Conservation (phyloP, 108 stramenopile genomes). For the Cyclostephanos tholiformis region DNA sequence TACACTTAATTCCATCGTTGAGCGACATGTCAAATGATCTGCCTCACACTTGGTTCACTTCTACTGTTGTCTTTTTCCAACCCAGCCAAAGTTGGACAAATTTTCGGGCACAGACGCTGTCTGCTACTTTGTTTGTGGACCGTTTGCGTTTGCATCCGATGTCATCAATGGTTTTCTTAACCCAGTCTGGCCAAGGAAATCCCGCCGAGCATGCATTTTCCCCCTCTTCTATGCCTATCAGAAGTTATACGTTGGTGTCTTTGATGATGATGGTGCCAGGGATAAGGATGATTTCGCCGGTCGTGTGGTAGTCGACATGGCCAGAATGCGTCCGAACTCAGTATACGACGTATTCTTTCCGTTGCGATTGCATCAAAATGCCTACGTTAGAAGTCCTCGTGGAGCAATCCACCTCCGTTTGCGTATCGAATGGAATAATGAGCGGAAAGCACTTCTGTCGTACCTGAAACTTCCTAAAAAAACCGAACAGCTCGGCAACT, state of each 20-base stretch:
- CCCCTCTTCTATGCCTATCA: slow-evolving; percentile 71
- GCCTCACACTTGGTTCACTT: background rate
- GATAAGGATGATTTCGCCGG: slow-evolving; percentile 77
- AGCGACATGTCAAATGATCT: background rate
- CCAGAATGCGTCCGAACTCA: slow-evolving; percentile 56
- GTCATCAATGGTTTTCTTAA: slow-evolving; percentile 54
- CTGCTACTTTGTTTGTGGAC: slow-evolving; percentile 70
- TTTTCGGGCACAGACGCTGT: slow-evolving; percentile 66
- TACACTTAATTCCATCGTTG: background rate
- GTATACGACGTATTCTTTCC: slow-evolving; percentile 74
- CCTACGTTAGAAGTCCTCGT: slow-evolving; percentile 55
- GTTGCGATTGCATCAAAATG: slow-evolving; percentile 58
- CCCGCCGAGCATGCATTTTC: slow-evolving; percentile 70
- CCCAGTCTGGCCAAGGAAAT: slow-evolving; percentile 68
- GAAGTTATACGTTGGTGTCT: slow-evolving; percentile 63
- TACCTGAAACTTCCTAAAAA: slow-evolving; percentile 56
- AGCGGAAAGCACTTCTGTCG: slow-evolving; percentile 61
- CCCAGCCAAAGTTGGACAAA: slow-evolving; percentile 57
- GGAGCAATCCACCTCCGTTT: slow-evolving; percentile 72
- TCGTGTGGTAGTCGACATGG: slow-evolving; percentile 61
- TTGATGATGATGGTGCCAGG: slow-evolving; percentile 67
- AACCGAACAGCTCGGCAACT: slow-evolving; percentile 29
- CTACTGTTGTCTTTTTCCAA: background rate
- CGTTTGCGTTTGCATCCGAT: slow-evolving; percentile 75
- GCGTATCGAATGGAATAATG: slow-evolving; percentile 59